These are phyloP conservation scores for Exophiala spinifera DNA, from an alignment of 2,329 filamentous ascomycete species.

Conservation along the genomic window DNA sequence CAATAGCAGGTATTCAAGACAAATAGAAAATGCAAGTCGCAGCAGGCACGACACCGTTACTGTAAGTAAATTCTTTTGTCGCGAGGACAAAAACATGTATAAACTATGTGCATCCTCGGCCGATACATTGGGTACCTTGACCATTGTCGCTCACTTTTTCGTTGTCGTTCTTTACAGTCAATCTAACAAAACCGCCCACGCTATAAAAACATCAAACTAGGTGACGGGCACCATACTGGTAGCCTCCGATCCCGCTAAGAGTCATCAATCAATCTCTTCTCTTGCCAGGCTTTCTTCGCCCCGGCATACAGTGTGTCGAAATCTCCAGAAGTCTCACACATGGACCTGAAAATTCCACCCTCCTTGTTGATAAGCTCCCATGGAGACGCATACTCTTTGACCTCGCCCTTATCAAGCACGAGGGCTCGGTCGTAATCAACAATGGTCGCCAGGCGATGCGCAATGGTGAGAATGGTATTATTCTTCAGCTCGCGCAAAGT, in stretches of 20 bases:
- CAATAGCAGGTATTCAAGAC: too few species aligned
- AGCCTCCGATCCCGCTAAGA: conserved; percentile 8
- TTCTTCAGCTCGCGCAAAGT: conserved; percentile 85
- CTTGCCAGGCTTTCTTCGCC: conserved; percentile 51
- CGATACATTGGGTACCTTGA: too few species aligned
- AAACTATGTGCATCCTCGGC: too few species aligned
- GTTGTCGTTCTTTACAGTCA: neutral
- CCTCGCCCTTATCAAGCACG: conserved; percentile 81
- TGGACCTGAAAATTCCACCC: conserved; percentile 62
- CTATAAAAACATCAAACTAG: neutral
- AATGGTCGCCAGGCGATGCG: conserved; percentile 92
- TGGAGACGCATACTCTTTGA: conserved; percentile 89
- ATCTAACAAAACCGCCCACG: neutral
- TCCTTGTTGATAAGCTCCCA: conserved; percentile 73
- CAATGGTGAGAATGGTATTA: conserved; percentile 94
- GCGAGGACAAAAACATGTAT: too few species aligned
- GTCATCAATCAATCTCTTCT: conserved; percentile 47
- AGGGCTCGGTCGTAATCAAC: conserved; percentile 98
- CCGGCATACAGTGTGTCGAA: conserved; percentile 55
- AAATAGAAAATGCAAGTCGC: too few species aligned
- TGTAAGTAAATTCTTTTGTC: too few species aligned
- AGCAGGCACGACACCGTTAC: too few species aligned
- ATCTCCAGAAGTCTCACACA: conserved; percentile 68
- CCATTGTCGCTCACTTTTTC: too few species aligned
- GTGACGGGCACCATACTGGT: neutral